phyloP scores from a whole-genome alignment of 1,139 yeast genomes.

The Candida sanyaensis region DNA sequence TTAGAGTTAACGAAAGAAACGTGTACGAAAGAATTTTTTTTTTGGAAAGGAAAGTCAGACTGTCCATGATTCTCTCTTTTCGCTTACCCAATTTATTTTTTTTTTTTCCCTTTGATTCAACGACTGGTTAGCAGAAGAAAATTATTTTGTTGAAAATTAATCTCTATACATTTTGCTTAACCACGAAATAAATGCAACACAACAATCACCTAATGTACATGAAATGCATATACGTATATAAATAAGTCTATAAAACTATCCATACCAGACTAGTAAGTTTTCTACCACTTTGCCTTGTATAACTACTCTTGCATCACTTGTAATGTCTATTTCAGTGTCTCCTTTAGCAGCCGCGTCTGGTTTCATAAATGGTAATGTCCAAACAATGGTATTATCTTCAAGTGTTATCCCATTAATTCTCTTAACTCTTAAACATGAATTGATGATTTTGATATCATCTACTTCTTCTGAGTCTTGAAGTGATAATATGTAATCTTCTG shows the following conservation, averaged over 20 bases:
- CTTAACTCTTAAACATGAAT: conserved; percentile 26
- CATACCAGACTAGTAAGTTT: conserved; percentile 33
- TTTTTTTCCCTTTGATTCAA: background rate
- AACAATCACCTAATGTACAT: background rate
- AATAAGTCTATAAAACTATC: conserved; percentile 4
- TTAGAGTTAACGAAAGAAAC: background rate
- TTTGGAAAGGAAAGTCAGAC: background rate
- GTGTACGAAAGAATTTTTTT: background rate
- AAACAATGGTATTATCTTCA: conserved; percentile 20
- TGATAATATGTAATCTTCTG: conserved; percentile 24
- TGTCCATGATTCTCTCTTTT: background rate
- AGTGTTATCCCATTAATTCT: conserved; percentile 40
- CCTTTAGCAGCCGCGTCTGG: conserved; percentile 3
- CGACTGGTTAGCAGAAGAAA: background rate
- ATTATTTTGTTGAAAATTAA: background rate
- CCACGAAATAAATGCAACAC: too few species aligned
- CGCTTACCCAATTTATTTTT: background rate
- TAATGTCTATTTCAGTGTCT: conserved; percentile 18
- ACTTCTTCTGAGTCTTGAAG: conserved; percentile 10
- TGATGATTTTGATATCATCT: conserved; percentile 7
- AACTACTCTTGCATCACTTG: conserved; percentile 28
- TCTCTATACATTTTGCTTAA: too few species aligned
- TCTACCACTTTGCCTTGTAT: conserved; percentile 38
- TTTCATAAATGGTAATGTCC: conserved; percentile 31
- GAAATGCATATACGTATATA: background rate